A percentile compares a stretch with the other conserved stretches of the same genome.
These are phyloP conservation scores for Physcomitrium patens DNA, from an alignment of 225 moss, liverwort and hornwort genomes.

Conservation along the genomic window DNA sequence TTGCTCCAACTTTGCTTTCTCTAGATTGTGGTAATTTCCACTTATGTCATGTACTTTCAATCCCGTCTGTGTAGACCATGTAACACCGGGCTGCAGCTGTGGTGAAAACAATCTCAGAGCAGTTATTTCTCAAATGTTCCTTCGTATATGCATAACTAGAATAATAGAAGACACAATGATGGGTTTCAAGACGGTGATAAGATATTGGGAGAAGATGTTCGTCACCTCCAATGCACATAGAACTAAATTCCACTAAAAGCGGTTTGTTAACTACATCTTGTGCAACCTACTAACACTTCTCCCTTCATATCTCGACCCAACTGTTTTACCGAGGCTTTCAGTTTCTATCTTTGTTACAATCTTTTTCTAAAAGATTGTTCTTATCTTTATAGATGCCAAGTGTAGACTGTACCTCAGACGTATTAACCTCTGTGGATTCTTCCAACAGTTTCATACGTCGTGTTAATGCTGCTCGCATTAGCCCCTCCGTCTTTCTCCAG, in stretches of 20 bases:
- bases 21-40: slow-evolving; percentile 21
- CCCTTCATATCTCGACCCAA: slow-evolving; percentile 16
- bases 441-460: slow-evolving; percentile 71
- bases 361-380: slow-evolving; percentile 15
- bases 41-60: slow-evolving; percentile 21
- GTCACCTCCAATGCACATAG: slow-evolving; percentile 16
- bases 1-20: slow-evolving; percentile 26
- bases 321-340: neutral
- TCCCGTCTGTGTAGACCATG: slow-evolving; percentile 18
- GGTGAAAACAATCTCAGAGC: slow-evolving; percentile 2
- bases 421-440: slow-evolving; percentile 54
- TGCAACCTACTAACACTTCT: neutral
- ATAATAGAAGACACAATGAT: neutral
- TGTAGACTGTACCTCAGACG: slow-evolving; percentile 31
- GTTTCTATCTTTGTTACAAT: slow-evolving; percentile 2
- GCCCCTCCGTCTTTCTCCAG: slow-evolving; percentile 87
- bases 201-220: neutral
- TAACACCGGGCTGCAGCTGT: slow-evolving; percentile 29
- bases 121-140: neutral
- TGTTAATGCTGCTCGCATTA: slow-evolving; percentile 79
- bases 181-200: neutral
- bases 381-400: neutral
- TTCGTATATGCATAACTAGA: slow-evolving; percentile 11
- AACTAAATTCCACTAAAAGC: neutral
- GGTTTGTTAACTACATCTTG: neutral